phyloP scores from a whole-genome alignment of 352 stramenopile species.

The Peronospora farinosa region DNA sequence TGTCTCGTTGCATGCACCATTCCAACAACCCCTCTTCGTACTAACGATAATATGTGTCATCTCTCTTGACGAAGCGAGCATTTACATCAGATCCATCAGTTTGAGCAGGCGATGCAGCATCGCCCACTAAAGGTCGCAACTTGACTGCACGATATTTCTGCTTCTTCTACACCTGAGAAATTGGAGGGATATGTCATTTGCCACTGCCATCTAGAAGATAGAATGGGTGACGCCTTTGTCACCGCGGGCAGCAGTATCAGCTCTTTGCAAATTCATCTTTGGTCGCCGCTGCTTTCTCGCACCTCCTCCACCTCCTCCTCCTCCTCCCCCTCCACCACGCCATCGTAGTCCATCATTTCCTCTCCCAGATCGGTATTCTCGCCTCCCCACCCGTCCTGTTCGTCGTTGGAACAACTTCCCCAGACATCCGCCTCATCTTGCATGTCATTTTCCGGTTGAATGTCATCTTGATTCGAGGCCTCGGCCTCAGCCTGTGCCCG shows the following conservation, averaged over 20 bases:
- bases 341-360: background rate
- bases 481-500: slow-evolving; percentile 12
- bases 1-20: slow-evolving; percentile 26
- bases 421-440: slow-evolving; percentile 8
- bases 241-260: slow-evolving; percentile 24
- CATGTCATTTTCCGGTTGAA: background rate
- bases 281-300: slow-evolving; percentile 7
- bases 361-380: slow-evolving; percentile 1
- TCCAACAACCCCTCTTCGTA: slow-evolving; percentile 7
- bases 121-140: slow-evolving; percentile 40
- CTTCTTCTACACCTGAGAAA: slow-evolving; percentile 31
- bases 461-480: background rate
- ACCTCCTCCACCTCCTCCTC: slow-evolving; percentile 4
- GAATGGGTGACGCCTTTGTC: slow-evolving; percentile 74
- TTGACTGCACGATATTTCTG: slow-evolving; percentile 71
- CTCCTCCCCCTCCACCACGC: too few relatives aligned
- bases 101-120: slow-evolving; percentile 35
- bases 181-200: slow-evolving; percentile 64
- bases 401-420: slow-evolving; percentile 12
- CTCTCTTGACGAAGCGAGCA: too few relatives aligned
- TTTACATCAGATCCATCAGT: too few relatives aligned
- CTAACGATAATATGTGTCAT: too few relatives aligned
- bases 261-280: slow-evolving; percentile 36
- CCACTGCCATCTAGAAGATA: slow-evolving; percentile 58
- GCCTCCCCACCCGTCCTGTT: slow-evolving; percentile 13